phyloP scores from a whole-genome alignment of 192 early-diverging fungal species.

The Coemansia sp. region DNA sequence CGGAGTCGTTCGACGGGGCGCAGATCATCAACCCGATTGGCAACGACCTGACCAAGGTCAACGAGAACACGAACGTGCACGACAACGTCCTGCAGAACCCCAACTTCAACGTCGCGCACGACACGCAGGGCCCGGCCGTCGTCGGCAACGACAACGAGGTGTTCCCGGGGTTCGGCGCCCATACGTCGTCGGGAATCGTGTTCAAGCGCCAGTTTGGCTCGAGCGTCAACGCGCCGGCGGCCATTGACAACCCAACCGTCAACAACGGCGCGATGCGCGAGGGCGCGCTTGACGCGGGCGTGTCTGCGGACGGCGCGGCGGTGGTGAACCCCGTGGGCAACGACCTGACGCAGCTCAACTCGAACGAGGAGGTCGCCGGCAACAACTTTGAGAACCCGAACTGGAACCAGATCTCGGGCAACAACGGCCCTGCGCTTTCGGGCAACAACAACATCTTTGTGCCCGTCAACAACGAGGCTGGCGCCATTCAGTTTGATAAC shows the following conservation, averaged over 20 bases:
- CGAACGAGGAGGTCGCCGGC: slow-evolving; percentile 29
- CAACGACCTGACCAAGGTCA: slow-evolving; percentile 22
- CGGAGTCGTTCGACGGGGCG: slow-evolving; percentile 21
- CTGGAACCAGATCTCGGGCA: slow-evolving; percentile 20
- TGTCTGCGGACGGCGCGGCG: slow-evolving; percentile 25
- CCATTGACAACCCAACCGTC: slow-evolving; percentile 16
- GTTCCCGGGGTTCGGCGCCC: background rate
- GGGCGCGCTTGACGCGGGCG: slow-evolving; percentile 20
- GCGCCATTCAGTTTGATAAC: slow-evolving; percentile 49
- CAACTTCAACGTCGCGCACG: slow-evolving; percentile 20
- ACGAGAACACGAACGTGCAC: slow-evolving; percentile 29
- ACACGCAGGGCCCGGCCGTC: slow-evolving; percentile 15
- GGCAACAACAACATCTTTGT: slow-evolving; percentile 33
- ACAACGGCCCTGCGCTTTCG: slow-evolving; percentile 29
- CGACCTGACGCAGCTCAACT: slow-evolving; percentile 26
- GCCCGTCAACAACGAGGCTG: slow-evolving; percentile 27
- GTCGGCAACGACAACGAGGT: slow-evolving; percentile 38
- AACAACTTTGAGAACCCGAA: slow-evolving; percentile 33
- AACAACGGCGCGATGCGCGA: slow-evolving; percentile 28
- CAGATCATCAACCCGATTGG: slow-evolving; percentile 29
- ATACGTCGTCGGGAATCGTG: background rate
- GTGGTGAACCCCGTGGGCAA: slow-evolving; percentile 38
- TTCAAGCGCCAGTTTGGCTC: slow-evolving; percentile 9
- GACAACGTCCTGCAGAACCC: slow-evolving; percentile 40
- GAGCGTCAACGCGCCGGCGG: slow-evolving; percentile 21